Conservation (phyloP, 179 eudicot species). For the Sideroxylon spinosum region DNA sequence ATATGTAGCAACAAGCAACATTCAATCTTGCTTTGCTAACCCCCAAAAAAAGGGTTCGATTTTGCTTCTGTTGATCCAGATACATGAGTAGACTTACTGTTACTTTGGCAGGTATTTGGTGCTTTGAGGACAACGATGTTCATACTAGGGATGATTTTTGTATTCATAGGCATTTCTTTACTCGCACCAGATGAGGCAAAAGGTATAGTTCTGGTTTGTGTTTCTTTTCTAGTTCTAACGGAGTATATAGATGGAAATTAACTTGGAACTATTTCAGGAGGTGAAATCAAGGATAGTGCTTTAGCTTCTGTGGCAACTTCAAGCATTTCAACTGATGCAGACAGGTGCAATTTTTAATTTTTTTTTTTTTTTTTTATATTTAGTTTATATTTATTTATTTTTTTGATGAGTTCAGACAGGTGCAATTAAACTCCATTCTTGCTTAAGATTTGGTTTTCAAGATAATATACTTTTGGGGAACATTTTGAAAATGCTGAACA, state of each 20-base stretch:
- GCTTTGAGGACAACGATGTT: constrained; percentile 84
- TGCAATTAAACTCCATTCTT: constrained; percentile 21
- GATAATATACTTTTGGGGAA: background rate
- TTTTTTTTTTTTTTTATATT: no score
- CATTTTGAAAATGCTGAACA: background rate
- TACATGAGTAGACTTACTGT: constrained; percentile 2
- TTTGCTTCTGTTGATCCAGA: background rate
- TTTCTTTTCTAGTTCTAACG: background rate
- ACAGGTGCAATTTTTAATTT: constrained; percentile 40
- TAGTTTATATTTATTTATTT: no score
- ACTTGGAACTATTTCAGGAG: constrained; percentile 44
- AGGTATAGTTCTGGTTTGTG: constrained; percentile 39
- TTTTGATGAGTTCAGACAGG: constrained; percentile 38
- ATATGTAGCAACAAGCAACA: no score
- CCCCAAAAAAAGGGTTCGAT: background rate
- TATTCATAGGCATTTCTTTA: constrained; percentile 89
- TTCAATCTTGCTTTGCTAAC: no score
- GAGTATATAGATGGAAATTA: constrained; percentile 9
- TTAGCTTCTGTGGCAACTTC: constrained; percentile 50
- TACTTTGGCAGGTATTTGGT: constrained; percentile 64
- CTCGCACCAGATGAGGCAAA: constrained; percentile 89
- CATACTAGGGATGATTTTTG: constrained; percentile 82
- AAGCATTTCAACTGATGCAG: constrained; percentile 47
- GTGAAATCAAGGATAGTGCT: constrained; percentile 65
- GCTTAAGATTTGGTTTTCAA: background rate